These are phyloP conservation scores for Alternaria panax DNA, from an alignment of 2,329 filamentous ascomycete genomes.

Conservation along the genomic window DNA sequence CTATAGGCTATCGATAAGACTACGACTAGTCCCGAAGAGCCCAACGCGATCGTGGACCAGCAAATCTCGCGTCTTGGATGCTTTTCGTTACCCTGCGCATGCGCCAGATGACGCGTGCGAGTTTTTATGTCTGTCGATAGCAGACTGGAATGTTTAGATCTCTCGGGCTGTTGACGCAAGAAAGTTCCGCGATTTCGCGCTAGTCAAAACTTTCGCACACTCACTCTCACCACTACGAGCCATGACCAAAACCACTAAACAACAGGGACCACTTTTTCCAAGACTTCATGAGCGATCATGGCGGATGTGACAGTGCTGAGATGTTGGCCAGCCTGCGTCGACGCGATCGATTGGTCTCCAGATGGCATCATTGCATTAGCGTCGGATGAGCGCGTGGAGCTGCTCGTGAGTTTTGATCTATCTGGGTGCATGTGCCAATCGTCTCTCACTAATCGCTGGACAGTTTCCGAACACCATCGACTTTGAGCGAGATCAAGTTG, in stretches of 20 bases:
- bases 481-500: slow-evolving; percentile 38
- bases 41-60: slow-evolving; percentile 3
- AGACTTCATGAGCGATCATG: slow-evolving; percentile 29
- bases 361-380: slow-evolving; percentile 66
- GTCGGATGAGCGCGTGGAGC: slow-evolving; percentile 62
- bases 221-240: not conserved
- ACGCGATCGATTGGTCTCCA: slow-evolving; percentile 66
- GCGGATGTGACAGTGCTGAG: slow-evolving; percentile 44
- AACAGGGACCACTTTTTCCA: not conserved
- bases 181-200: not conserved
- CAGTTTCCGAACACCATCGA: slow-evolving; percentile 47
- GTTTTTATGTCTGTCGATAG: not conserved
- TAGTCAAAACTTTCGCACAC: not conserved
- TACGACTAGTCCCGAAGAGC: slow-evolving; percentile 5
- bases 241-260: slow-evolving; percentile 10
- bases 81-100: not conserved
- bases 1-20: slow-evolving; percentile 29
- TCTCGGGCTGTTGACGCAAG: not conserved
- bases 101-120: not conserved
- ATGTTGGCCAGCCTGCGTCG: slow-evolving; percentile 60
- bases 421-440: not conserved
- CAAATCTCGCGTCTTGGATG: slow-evolving; percentile 9
- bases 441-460: slow-evolving; percentile 6
- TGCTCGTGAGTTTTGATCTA: slow-evolving; percentile 52
- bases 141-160: not conserved